phyloP scores from a whole-genome alignment of 441 rosid genomes.

The Flueggea neowawraea region DNA sequence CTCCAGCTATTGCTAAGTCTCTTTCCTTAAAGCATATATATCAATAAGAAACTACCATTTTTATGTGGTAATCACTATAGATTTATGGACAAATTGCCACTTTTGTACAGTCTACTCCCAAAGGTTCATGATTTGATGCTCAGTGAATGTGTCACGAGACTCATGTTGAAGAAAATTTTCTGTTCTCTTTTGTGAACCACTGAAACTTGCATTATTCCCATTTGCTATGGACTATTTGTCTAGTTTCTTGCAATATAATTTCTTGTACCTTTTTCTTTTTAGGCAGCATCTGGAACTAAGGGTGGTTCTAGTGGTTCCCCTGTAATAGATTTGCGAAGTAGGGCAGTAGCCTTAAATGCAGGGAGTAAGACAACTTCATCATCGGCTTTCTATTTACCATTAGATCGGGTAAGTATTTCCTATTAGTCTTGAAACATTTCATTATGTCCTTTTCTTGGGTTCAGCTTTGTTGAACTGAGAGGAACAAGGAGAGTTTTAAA shows the following conservation, averaged over 20 bases:
- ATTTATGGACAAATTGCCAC: too few relatives aligned
- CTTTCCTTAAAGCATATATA: too few relatives aligned
- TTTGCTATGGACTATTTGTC: background rate
- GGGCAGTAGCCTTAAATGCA: conserved; percentile 97
- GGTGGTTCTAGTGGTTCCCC: conserved; percentile 99
- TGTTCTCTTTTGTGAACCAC: background rate
- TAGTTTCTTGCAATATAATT: background rate
- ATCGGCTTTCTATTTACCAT: conserved; percentile 86
- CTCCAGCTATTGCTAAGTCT: too few relatives aligned
- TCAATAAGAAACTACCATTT: too few relatives aligned
- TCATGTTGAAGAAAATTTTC: background rate
- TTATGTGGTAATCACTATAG: too few relatives aligned
- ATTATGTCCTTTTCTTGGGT: conserved; percentile 5
- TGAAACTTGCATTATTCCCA: background rate
- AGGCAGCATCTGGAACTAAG: conserved; percentile 99
- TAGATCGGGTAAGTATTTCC: conserved; percentile 60
- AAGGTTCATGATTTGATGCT: background rate
- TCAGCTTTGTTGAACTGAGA: background rate
- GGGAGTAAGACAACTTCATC: conserved; percentile 77
- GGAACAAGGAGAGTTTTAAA: background rate
- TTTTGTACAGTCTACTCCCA: too few relatives aligned
- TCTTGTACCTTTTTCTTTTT: background rate
- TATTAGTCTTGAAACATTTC: background rate
- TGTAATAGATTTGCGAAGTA: conserved; percentile 91
- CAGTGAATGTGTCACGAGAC: background rate